A percentile compares a stretch with the other conserved stretches of the same genome.
These are phyloP conservation scores for Leishmania turanica DNA, from an alignment of 208 protist species.

Conservation along the genomic window DNA sequence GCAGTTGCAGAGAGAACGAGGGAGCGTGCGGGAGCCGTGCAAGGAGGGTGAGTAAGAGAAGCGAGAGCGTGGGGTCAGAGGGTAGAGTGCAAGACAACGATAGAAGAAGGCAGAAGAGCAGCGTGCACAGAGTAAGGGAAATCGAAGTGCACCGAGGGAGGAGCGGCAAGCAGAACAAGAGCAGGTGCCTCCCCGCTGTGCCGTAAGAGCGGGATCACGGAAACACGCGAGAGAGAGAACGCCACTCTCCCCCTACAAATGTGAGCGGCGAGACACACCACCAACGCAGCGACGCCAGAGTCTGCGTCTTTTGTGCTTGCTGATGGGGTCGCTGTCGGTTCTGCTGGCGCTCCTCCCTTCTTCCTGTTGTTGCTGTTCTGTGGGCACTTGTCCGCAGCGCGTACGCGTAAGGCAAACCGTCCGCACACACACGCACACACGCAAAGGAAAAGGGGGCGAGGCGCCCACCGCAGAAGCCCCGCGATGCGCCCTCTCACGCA, in stretches of 20 bases:
- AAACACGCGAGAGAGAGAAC: background rate
- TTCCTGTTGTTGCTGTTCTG: background rate
- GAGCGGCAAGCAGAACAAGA: background rate
- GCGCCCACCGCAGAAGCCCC: background rate
- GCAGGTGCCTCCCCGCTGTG: background rate
- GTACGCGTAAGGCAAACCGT: background rate
- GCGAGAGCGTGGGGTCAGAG: background rate
- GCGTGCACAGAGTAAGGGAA: background rate
- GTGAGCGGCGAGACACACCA: background rate
- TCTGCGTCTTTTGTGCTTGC: background rate
- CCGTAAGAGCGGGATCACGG: background rate
- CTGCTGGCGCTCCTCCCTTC: too few relatives aligned
- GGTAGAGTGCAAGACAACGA: background rate
- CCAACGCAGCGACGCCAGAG: background rate
- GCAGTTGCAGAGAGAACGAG: background rate
- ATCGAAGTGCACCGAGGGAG: background rate
- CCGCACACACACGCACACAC: background rate
- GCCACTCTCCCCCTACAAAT: background rate
- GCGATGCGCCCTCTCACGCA: background rate
- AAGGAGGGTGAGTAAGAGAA: background rate
- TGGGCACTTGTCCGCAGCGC: background rate
- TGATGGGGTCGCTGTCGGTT: background rate
- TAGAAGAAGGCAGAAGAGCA: background rate
- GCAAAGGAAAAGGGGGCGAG: background rate
- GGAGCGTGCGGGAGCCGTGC: background rate